Percentiles rank a stretch among this genome's conserved stretches.
These are phyloP conservation scores for Trichoderma sp. DNA, from an alignment of 2,329 filamentous ascomycete genomes.

Conservation along the genomic window DNA sequence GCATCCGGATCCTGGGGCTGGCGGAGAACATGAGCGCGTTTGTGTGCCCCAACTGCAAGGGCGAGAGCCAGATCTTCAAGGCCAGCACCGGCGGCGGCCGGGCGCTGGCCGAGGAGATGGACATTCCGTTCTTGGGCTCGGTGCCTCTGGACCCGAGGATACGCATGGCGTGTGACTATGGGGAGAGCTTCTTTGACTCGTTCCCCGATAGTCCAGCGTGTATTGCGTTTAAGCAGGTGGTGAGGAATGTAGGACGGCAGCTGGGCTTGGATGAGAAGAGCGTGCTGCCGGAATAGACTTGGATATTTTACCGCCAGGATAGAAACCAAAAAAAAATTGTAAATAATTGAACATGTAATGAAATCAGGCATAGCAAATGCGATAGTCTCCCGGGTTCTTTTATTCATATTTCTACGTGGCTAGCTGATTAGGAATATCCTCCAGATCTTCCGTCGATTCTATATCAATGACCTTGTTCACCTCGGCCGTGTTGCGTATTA, in stretches of 20 bases:
- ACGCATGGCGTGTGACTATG: conserved; percentile 94
- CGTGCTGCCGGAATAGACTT: conserved; percentile 42
- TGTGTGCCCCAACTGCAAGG: conserved; percentile 87
- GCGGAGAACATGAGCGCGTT: conserved; percentile 99
- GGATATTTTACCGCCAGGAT: neutral
- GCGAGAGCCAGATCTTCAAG: conserved; percentile 80
- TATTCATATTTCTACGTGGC: conserved; percentile 29
- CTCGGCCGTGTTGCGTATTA: conserved; percentile 91
- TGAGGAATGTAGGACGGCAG: conserved; percentile 65
- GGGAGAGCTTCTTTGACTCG: conserved; percentile 93
- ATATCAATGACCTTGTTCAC: conserved; percentile 87
- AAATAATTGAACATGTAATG: neutral
- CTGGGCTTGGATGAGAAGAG: conserved; percentile 60
- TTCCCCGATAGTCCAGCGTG: conserved; percentile 93
- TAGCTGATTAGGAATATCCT: conserved; percentile 70
- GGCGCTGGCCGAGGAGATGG: conserved; percentile 78
- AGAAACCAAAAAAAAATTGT: neutral
- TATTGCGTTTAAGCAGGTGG: conserved; percentile 74
- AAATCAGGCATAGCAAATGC: conserved; percentile 13
- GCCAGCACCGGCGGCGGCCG: conserved; percentile 86
- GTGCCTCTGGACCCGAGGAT: conserved; percentile 92
- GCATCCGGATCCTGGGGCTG: conserved; percentile 80
- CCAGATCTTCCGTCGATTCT: conserved; percentile 73
- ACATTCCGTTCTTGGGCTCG: conserved; percentile 80
- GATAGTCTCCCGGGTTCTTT: neutral